Percentiles rank a stretch among this genome's conserved stretches.
phyloP scores from a whole-genome alignment of 352 stramenopile species.

The Phytophthora palmivora region DNA sequence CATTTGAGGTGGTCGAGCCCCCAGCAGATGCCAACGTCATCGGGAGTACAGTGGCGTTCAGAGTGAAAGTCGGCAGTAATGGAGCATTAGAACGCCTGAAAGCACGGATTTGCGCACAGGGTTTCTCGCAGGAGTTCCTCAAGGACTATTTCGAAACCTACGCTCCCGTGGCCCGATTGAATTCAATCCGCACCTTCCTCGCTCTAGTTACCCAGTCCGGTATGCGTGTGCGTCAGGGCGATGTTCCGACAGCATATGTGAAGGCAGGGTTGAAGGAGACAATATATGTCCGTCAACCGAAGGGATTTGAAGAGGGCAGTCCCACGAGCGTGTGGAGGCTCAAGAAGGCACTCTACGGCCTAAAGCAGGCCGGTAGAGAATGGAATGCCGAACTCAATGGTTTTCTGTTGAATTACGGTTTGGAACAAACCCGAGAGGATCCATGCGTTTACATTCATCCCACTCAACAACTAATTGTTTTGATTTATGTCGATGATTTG shows the following conservation, averaged over 20 bases:
- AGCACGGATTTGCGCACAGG: conserved; percentile 23
- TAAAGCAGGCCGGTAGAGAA: conserved; percentile 23
- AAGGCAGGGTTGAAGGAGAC: conserved; percentile 9
- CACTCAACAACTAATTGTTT: conserved; percentile 5
- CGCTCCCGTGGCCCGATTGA: conserved; percentile 14
- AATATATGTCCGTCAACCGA: conserved; percentile 11
- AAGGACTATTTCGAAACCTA: conserved; percentile 25
- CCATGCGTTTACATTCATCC: conserved; percentile 13
- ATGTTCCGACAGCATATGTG: conserved; percentile 20
- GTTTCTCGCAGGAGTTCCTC: conserved; percentile 21
- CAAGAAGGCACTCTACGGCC: conserved; percentile 17
- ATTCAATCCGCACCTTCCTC: conserved; percentile 20
- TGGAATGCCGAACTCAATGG: conserved; percentile 13
- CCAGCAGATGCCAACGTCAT: conserved; percentile 7
- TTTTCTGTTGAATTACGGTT: conserved; percentile 1
- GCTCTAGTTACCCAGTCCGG: neutral
- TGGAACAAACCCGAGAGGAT: conserved; percentile 5
- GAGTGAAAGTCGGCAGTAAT: conserved; percentile 1
- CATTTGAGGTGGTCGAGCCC: conserved; percentile 16
- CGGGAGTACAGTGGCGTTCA: too few species aligned
- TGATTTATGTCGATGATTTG: conserved; percentile 20
- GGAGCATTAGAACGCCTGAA: conserved; percentile 22
- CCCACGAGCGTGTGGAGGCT: conserved; percentile 14
- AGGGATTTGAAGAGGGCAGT: conserved; percentile 16
- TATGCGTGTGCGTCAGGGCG: conserved; percentile 11